A percentile compares a stretch with the other conserved stretches of the same genome.
These are phyloP conservation scores for Salix viminalis DNA, from an alignment of 345 rosid species.

Conservation along the genomic window DNA sequence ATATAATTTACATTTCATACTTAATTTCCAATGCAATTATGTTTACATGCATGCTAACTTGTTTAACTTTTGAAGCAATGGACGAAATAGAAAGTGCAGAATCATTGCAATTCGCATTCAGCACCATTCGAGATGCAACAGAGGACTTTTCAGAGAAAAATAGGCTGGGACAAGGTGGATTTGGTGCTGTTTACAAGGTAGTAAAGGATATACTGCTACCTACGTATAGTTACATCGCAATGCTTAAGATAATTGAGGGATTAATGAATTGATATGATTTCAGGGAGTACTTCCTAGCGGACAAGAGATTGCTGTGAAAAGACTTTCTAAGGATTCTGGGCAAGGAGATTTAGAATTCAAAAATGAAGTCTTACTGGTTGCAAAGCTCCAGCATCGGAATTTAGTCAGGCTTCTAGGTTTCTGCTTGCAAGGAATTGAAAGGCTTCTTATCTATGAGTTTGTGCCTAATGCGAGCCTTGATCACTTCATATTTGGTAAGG, in stretches of 20 bases:
- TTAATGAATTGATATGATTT: not conserved
- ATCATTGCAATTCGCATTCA: conserved; percentile 26
- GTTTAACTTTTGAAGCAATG: not conserved
- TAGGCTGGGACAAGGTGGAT: conserved; percentile 49
- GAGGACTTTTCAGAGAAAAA: conserved; percentile 34
- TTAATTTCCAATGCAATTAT: no score
- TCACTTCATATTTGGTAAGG: conserved; percentile 35
- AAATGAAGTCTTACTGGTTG: conserved; percentile 30
- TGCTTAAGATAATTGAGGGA: not conserved
- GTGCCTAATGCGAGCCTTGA: conserved; percentile 40
- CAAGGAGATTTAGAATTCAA: conserved; percentile 38
- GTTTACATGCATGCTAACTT: not conserved
- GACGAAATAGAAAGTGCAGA: conserved; percentile 8
- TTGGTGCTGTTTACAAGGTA: conserved; percentile 48
- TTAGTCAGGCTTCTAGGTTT: conserved; percentile 40
- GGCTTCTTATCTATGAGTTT: conserved; percentile 41
- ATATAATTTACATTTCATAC: no score
- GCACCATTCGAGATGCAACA: conserved; percentile 33
- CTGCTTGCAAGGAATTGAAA: conserved; percentile 31
- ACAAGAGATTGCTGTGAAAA: conserved; percentile 36
- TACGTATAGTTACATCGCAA: no score
- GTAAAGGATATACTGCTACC: no score
- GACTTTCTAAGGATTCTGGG: conserved; percentile 18
- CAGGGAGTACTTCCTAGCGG: conserved; percentile 28
- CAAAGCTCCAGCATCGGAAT: conserved; percentile 39